Evolutionary conservation across 2,329 filamentous ascomycete species (phyloP).

Genomic region (Davidsoniella australis): DNA sequence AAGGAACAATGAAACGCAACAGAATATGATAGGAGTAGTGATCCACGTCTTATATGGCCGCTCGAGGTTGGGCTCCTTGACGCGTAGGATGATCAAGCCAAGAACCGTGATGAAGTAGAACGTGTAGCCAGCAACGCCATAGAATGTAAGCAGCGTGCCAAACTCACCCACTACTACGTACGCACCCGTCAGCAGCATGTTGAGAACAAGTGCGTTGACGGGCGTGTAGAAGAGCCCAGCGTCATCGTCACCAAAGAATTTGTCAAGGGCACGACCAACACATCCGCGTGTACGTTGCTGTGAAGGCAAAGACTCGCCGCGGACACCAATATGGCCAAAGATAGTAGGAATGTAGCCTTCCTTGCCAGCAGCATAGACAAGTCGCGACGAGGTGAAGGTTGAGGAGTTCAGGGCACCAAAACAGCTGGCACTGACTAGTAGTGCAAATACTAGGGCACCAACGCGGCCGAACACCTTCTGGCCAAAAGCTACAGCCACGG

Average conservation of each 20-base stretch:
- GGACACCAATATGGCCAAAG: slow-evolving; percentile 68
- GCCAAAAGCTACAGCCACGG: slow-evolving; percentile 89
- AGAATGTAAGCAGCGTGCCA: slow-evolving; percentile 81
- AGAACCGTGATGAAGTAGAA: slow-evolving; percentile 96
- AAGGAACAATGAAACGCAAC: slow-evolving; percentile 88
- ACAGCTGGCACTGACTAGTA: slow-evolving; percentile 81
- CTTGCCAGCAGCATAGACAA: slow-evolving; percentile 87
- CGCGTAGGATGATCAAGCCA: slow-evolving; percentile 76
- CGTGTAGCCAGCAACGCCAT: slow-evolving; percentile 89
- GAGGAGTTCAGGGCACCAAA: slow-evolving; percentile 90
- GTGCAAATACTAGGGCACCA: slow-evolving; percentile 67
- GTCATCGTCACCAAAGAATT: slow-evolving; percentile 57
- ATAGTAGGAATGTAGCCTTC: slow-evolving; percentile 79
- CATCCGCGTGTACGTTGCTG: slow-evolving; percentile 33
- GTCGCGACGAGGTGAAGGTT: slow-evolving; percentile 78
- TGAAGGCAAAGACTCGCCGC: slow-evolving; percentile 23
- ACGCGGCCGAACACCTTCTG: slow-evolving; percentile 72
- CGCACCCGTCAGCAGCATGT: slow-evolving; percentile 50
- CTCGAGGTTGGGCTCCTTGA: slow-evolving; percentile 73
- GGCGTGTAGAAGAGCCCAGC: slow-evolving; percentile 81
- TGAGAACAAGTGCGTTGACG: slow-evolving; percentile 78
- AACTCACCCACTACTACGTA: slow-evolving; percentile 88
- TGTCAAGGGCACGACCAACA: slow-evolving; percentile 39
- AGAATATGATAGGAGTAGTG: slow-evolving; percentile 91
- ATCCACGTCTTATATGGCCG: slow-evolving; percentile 94